Percentiles rank a stretch among this genome's conserved stretches.
phyloP scores from a whole-genome alignment of 306 rosid genomes.

The Ceratonia siliqua region DNA sequence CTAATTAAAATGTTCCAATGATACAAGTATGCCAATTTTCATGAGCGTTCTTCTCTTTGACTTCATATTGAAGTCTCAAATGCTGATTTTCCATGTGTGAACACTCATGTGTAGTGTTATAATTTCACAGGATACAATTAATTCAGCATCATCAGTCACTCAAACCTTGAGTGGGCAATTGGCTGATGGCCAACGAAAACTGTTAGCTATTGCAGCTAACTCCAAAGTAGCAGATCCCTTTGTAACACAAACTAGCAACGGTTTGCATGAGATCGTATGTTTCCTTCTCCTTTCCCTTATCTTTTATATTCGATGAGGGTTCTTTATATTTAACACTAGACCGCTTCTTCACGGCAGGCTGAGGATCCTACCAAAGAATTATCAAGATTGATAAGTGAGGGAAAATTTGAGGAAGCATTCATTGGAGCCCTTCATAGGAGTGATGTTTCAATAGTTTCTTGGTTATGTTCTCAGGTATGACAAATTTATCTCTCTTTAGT shows the following conservation, averaged over 20 bases:
- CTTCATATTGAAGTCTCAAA: conserved; percentile 14
- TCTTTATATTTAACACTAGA: conserved; percentile 18
- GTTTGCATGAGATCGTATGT: conserved; percentile 63
- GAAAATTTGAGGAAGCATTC: conserved; percentile 73
- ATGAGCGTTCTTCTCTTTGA: no score
- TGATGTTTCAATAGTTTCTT: conserved; percentile 67
- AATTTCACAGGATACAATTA: conserved; percentile 62
- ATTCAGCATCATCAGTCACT: conserved; percentile 67
- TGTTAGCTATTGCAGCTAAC: conserved; percentile 56
- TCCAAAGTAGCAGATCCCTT: conserved; percentile 52
- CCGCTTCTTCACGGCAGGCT: conserved; percentile 36
- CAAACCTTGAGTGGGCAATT: conserved; percentile 65
- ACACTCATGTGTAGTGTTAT: conserved; percentile 24
- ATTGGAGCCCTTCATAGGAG: conserved; percentile 63
- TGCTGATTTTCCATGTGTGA: conserved; percentile 27
- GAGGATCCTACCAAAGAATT: conserved; percentile 76
- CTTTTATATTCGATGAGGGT: conserved; percentile 8
- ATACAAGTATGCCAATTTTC: no score
- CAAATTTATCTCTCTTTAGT: no score
- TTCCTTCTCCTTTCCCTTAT: conserved; percentile 18
- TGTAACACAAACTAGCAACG: conserved; percentile 55
- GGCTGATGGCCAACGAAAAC: conserved; percentile 64
- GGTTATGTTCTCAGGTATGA: conserved; percentile 80
- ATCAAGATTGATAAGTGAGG: conserved; percentile 58
- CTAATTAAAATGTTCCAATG: no score